Percentiles rank a stretch among this genome's conserved stretches.
Conservation (phyloP, 169 alveolate genomes). For the Prorocentrum cordatum region DNA sequence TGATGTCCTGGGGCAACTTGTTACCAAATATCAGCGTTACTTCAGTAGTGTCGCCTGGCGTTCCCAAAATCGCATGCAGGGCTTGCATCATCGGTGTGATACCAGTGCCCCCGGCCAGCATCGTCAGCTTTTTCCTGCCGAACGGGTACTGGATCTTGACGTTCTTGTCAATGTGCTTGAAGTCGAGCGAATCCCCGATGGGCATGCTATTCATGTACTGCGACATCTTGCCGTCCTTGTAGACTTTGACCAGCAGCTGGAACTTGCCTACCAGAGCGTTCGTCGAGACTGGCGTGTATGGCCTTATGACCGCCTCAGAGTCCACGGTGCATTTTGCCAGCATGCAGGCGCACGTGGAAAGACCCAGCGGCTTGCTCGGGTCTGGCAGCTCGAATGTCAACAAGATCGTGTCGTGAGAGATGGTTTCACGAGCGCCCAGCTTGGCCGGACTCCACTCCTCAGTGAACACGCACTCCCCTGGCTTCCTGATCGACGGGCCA, state of each 20-base stretch:
- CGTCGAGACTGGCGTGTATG: neutral
- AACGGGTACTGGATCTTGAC: too few species aligned
- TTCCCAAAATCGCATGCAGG: too few species aligned
- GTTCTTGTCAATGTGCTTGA: neutral
- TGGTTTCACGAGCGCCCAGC: too few species aligned
- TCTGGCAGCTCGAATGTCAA: neutral
- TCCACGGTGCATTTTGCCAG: neutral
- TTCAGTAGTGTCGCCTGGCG: too few species aligned
- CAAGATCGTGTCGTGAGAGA: neutral
- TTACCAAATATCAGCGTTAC: too few species aligned
- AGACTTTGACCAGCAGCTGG: neutral
- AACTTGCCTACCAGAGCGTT: neutral
- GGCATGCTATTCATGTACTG: neutral
- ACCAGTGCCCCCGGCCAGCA: neutral
- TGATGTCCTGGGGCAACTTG: too few species aligned
- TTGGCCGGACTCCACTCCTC: too few species aligned
- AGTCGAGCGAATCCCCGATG: neutral
- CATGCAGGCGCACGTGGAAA: neutral
- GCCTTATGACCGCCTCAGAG: neutral
- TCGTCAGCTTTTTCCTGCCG: neutral
- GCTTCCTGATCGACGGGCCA: too few species aligned
- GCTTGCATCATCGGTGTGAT: neutral
- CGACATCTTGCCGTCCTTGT: neutral
- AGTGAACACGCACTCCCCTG: too few species aligned
- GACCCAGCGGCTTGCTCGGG: neutral